phyloP scores from a whole-genome alignment of 305 asterid species.

The Rubia occidens region DNA sequence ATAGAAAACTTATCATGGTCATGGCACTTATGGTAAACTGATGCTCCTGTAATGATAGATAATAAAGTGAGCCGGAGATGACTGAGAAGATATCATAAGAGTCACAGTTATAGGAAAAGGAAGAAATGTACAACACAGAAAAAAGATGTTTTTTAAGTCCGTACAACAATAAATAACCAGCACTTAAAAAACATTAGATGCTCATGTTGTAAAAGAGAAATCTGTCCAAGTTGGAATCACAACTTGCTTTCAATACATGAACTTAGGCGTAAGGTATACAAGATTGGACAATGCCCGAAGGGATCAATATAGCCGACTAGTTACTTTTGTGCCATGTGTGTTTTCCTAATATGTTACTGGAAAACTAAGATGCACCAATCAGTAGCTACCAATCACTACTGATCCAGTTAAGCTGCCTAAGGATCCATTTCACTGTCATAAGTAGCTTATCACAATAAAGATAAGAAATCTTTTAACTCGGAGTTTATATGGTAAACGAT shows the following conservation, averaged over 20 bases:
- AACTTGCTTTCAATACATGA: not conserved
- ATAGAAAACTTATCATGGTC: slow-evolving; percentile 2
- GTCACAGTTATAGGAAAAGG: not conserved
- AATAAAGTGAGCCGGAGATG: not conserved
- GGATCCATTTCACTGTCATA: not conserved
- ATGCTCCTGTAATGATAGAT: not conserved
- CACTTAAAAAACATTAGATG: not conserved
- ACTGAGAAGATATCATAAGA: not conserved
- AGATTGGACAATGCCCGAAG: not conserved
- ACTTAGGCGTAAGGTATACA: not conserved
- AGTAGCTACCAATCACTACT: not conserved
- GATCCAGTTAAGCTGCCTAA: not conserved
- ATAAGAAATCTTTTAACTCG: not conserved
- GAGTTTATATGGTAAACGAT: not conserved
- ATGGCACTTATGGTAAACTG: not conserved
- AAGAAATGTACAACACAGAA: not conserved
- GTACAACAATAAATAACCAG: not conserved
- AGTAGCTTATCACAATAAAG: not conserved
- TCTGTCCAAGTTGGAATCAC: not conserved
- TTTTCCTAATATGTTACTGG: not conserved
- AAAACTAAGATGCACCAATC: not conserved
- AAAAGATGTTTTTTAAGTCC: not conserved
- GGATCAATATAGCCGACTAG: not conserved
- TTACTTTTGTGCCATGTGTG: not conserved
- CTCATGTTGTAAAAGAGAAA: not conserved